phyloP scores from a whole-genome alignment of 306 rosid genomes.

The Luffa aegyptiaca region DNA sequence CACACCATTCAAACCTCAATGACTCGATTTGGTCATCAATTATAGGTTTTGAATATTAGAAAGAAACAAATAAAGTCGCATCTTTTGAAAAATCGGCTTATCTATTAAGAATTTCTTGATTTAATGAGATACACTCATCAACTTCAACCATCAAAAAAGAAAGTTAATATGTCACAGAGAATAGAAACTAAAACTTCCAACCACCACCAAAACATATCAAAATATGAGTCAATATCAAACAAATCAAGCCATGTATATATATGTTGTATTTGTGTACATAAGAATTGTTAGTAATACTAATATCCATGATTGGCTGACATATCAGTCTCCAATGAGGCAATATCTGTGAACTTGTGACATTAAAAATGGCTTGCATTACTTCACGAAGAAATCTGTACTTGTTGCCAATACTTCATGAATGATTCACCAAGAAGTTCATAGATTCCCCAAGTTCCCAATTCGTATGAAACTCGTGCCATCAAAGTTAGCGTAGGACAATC shows the following conservation, averaged over 20 bases:
- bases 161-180: not conserved
- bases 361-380: not conserved
- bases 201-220: not conserved
- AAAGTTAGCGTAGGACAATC: not conserved
- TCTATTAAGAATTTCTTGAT: no score
- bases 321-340: not conserved
- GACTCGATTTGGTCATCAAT: no score
- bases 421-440: conserved; percentile 1
- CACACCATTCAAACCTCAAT: no score
- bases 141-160: not conserved
- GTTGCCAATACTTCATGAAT: not conserved
- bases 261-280: not conserved
- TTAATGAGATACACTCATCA: no score
- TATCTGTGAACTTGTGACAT: not conserved
- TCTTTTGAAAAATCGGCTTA: no score
- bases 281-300: not conserved
- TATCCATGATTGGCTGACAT: not conserved
- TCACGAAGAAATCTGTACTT: not conserved
- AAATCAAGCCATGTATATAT: not conserved
- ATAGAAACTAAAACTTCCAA: not conserved
- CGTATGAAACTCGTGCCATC: not conserved
- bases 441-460: not conserved
- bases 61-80: no score
- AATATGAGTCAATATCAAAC: not conserved
- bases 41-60: no score